Base-by-base conservation (phyloP, 257 asterid species). In the Agastache rugosa region DNA sequence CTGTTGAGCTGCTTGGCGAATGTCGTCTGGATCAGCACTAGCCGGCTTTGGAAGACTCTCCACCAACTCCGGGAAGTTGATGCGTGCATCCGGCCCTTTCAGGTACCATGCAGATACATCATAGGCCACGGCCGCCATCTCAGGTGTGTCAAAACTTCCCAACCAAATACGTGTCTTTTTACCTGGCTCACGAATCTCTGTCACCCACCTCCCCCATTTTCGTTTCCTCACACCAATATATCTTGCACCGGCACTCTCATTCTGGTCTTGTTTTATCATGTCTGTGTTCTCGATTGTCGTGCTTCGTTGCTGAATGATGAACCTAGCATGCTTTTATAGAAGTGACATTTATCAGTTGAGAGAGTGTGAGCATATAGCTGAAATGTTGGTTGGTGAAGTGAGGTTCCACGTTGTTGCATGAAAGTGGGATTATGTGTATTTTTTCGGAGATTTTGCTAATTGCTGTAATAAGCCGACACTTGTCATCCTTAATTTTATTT, bases 91-190 rank as follows among this genome's bases (percentile, higher is more conserved):
- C 1, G 79, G 17, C 8, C 95, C 92, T 58, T 73, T 85, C 6
- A 89, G 72, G 77, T 83, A 81, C 63, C 80, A 81, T 47, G 91
- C 86, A 2, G 92, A 91, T 15, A 80, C 95, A 12, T 89, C 95
- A 31, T 85, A 89, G 16, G 95, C 92, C 0, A 81, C 90, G 0
- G 95, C 95, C 0, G 95, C 92, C 92, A 89, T 86, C 72, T 89
- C 83, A 14, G 95, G 81, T 5, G 84, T 68, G 72, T 80, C 85
- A 22, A 79, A 86, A 56, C 90, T 89, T 19, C 95, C 92, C 60
- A 89, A 56, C 95, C 95, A 89, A 14, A 89, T 83, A 23, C 95
- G 67, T 2, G 85, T 78, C 35, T 80, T 86, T 69, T 85, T 85
- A 1, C 90, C 85, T 0, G 92, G 92, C 54, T 85, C 84, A 0